Evolutionary conservation across 805 yeast species (phyloP).

Genomic region (Yamadazyma paraphyllophila): DNA sequence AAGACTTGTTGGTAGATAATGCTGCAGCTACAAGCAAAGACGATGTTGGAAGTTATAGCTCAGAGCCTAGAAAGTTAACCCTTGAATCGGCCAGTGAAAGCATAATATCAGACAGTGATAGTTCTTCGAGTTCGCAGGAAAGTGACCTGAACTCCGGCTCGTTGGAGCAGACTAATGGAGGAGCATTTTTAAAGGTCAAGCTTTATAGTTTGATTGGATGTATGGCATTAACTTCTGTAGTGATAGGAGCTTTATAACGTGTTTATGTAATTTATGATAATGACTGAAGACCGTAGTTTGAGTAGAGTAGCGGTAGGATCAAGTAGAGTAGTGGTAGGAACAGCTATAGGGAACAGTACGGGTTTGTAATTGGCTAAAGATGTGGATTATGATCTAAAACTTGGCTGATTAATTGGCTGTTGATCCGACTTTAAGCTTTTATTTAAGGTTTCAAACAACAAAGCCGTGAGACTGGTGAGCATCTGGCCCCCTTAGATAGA

Average conservation of each 20-base stretch:
- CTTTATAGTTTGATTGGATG: constrained; percentile 2
- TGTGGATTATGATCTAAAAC: too few species aligned
- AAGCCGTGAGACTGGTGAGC: too few species aligned
- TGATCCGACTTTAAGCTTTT: too few species aligned
- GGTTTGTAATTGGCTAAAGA: not conserved
- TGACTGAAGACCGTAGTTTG: not conserved
- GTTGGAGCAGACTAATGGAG: constrained; percentile 5
- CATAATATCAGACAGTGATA: constrained; percentile 7
- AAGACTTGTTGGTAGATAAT: constrained; percentile 6
- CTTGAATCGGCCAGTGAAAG: constrained; percentile 15
- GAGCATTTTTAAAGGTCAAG: not conserved
- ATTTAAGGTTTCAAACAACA: too few species aligned
- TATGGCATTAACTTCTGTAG: constrained; percentile 1
- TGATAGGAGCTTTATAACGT: constrained; percentile 11
- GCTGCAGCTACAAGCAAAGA: not conserved
- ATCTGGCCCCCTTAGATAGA: too few species aligned
- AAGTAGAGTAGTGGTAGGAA: not conserved
- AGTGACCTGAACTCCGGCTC: constrained; percentile 6
- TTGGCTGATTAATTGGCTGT: too few species aligned
- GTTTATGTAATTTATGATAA: constrained; percentile 3
- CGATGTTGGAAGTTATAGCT: constrained; percentile 7
- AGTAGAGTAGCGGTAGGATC: not conserved
- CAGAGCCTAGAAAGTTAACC: constrained; percentile 10
- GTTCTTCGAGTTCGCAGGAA: not conserved
- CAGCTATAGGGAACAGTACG: not conserved